phyloP scores from a whole-genome alignment of 140 eudicot genomes.

The Ambrosia hybrid region DNA sequence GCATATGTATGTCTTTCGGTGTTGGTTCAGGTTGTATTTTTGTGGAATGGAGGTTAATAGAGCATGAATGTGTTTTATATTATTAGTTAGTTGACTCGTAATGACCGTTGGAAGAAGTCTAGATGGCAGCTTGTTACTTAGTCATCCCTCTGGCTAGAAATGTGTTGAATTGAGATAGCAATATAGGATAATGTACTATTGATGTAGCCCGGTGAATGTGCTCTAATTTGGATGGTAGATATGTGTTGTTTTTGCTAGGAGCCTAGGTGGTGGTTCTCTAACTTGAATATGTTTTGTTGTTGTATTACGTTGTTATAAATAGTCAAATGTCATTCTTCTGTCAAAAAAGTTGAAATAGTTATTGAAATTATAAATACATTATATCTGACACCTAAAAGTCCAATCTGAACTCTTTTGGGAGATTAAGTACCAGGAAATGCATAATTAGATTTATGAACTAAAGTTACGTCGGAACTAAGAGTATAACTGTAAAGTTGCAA shows the following conservation, averaged over 20 bases:
- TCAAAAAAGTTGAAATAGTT: neutral
- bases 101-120: neutral
- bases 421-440: slow-evolving; percentile 17
- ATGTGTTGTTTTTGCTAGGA: neutral
- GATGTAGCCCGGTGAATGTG: neutral
- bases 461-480: neutral
- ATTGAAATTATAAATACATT: neutral
- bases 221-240: neutral
- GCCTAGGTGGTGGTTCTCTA: neutral
- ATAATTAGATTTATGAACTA: neutral
- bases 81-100: neutral
- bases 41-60: neutral
- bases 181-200: neutral
- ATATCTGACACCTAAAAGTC: neutral
- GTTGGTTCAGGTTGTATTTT: neutral
- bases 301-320: neutral
- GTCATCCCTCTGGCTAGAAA: neutral
- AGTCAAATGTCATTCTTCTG: neutral
- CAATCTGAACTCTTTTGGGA: neutral
- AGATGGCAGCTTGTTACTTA: neutral
- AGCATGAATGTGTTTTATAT: neutral
- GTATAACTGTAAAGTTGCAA: neutral
- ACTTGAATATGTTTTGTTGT: neutral
- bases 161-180: neutral
- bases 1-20: neutral